Conservation (phyloP, 2,329 filamentous ascomycete genomes). For the Coniochaeta sp. region DNA sequence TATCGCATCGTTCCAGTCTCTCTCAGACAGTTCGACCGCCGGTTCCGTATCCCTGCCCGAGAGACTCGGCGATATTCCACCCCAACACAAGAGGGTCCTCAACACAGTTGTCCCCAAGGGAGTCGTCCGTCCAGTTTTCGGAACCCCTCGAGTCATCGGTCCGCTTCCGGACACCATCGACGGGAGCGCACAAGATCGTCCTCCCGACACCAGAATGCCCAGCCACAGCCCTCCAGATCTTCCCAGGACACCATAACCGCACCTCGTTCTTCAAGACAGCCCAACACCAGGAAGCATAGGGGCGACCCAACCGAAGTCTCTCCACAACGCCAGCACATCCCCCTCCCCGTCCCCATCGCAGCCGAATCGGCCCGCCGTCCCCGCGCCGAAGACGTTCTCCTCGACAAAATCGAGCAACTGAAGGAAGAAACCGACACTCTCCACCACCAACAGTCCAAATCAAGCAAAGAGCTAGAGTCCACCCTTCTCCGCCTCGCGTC, state of each 20-base stretch:
- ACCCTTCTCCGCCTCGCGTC: slow-evolving; percentile 20
- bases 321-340: neutral
- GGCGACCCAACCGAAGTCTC: neutral
- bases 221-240: neutral
- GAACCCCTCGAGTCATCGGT: neutral
- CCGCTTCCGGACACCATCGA: neutral
- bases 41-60: neutral
- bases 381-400: slow-evolving; percentile 19
- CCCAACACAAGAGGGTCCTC: neutral
- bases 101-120: neutral
- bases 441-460: slow-evolving; percentile 20
- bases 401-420: slow-evolving; percentile 27
- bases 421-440: slow-evolving; percentile 25
- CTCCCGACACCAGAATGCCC: neutral
- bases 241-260: neutral
- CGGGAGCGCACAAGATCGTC: neutral
- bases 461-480: slow-evolving; percentile 22
- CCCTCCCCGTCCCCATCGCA: neutral
- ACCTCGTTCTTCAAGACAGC: neutral
- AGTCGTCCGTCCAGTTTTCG: neutral
- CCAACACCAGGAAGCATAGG: neutral
- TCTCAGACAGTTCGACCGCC: neutral
- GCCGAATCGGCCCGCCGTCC: neutral
- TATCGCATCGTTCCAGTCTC: neutral
- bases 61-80: neutral